phyloP scores from a whole-genome alignment of 129 eudicot species.

The Chrysanthemum lavandulifolium region DNA sequence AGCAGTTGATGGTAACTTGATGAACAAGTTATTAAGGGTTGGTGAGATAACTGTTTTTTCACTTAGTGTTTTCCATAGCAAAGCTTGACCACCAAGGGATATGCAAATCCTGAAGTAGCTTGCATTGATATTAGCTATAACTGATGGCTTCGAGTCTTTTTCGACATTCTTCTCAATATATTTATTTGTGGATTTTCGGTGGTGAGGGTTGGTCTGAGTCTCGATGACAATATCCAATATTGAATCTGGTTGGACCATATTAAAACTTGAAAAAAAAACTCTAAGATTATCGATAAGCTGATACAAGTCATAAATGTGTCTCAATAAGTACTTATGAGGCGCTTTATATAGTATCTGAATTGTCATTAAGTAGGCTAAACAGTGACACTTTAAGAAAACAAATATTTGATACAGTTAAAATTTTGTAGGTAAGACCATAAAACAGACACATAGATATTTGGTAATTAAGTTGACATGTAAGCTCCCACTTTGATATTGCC shows the following conservation, averaged over 20 bases:
- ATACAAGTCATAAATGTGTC: background rate
- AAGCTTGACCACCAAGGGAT: conserved; percentile 61
- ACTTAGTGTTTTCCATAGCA: conserved; percentile 63
- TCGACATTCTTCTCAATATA: background rate
- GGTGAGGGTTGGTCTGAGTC: conserved; percentile 10
- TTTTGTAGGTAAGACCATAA: conserved; percentile 12
- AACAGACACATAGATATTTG: conserved; percentile 3
- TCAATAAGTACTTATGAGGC: conserved; percentile 19
- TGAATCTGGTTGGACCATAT: conserved; percentile 26
- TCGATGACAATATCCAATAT: conserved; percentile 28
- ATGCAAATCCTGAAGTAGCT: conserved; percentile 71
- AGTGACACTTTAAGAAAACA: conserved; percentile 15
- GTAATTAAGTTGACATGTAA: conserved; percentile 24
- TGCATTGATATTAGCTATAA: conserved; percentile 54
- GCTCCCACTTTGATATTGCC: conserved; percentile 25
- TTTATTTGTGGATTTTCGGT: conserved; percentile 3
- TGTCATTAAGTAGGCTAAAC: background rate
- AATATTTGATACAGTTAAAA: background rate
- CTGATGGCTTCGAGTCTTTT: conserved; percentile 27
- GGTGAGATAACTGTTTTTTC: conserved; percentile 27
- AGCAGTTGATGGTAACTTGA: conserved; percentile 49
- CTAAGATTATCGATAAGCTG: background rate
- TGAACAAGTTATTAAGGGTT: conserved; percentile 26
- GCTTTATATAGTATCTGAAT: conserved; percentile 23
- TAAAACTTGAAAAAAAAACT: conserved; percentile 5